A percentile compares a stretch with the other conserved stretches of the same genome.
phyloP scores from a whole-genome alignment of 768 basidiomycete species.

The Mycena chlorophos region DNA sequence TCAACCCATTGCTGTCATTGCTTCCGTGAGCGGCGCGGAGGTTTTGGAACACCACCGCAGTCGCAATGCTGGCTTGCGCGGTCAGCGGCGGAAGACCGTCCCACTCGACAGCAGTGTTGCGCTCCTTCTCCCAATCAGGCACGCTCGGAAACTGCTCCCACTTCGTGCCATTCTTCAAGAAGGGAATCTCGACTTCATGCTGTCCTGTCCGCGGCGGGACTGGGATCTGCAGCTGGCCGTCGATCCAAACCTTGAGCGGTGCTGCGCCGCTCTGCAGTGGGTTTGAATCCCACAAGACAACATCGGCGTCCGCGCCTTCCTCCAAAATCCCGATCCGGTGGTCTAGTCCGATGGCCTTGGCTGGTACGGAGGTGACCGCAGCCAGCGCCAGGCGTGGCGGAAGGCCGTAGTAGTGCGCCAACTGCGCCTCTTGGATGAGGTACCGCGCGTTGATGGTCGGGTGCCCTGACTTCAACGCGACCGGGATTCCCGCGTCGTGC shows the following conservation, averaged over 20 bases:
- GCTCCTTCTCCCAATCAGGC: slow-evolving; percentile 67
- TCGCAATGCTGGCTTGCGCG: slow-evolving; percentile 35
- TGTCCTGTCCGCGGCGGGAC: slow-evolving; percentile 41
- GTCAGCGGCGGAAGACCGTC: slow-evolving; percentile 70
- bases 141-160: slow-evolving; percentile 50
- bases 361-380: slow-evolving; percentile 68
- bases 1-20: slow-evolving; percentile 32
- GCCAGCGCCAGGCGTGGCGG: slow-evolving; percentile 57
- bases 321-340: slow-evolving; percentile 70
- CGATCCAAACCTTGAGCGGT: slow-evolving; percentile 77
- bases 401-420: slow-evolving; percentile 69
- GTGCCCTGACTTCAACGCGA: slow-evolving; percentile 69
- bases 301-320: slow-evolving; percentile 61
- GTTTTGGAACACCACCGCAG: slow-evolving; percentile 64
- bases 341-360: slow-evolving; percentile 65
- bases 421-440: slow-evolving; percentile 70
- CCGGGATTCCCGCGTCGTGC: slow-evolving; percentile 53
- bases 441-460: slow-evolving; percentile 64
- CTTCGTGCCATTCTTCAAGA: slow-evolving; percentile 43
- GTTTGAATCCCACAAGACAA: slow-evolving; percentile 79
- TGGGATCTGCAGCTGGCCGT: slow-evolving; percentile 75
- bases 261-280: slow-evolving; percentile 75
- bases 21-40: slow-evolving; percentile 54
- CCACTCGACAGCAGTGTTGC: slow-evolving; percentile 56
- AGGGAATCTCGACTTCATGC: slow-evolving; percentile 36